Base-by-base conservation (phyloP, 2,329 filamentous ascomycete genomes). In the Xylariaceae sp. region DNA sequence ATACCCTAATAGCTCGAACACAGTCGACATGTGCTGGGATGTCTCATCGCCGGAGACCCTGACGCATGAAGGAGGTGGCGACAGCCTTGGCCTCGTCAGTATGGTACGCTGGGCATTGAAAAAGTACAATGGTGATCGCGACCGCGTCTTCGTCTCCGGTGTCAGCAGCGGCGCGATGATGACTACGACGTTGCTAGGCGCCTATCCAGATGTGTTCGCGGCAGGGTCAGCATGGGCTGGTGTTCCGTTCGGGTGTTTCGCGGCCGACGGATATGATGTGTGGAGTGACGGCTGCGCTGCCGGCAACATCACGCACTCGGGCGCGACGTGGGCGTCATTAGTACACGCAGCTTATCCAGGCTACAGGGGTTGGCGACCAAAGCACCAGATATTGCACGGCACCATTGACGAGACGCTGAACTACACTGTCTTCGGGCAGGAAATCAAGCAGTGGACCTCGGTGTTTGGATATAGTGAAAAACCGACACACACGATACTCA, bases 351-450 rank as follows among this genome's bases (percentile, higher is more conserved):
- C 72, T 49, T 76, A 77, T 50, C 73, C 75, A 0, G 69, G 65
- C 0, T 80, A 80, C 53, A 65, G 57, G 2, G 75, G 76, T 0
- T 65, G 70, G 40, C 63, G 76, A 11, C 78, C 79, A 0, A 75
- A 74, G 55, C 68, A 82, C 65, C 76, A 80, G 60, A 67, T 82
- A 33, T 76, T 76, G 59, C 79, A 82, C 56, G 79, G 79, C 8
- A 74, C 71, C 4, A 57, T 52, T 0, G 78, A 82, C 50, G 67
- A 71, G 23, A 71, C 71, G 4, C 62, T 82, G 2, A 66, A 71
- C 34, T 76, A 74, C 21, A 65, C 67, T 40, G 79, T 80, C 57
- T 78, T 76, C 50, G 60, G 68, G 5, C 77, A 82, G 62, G 72
- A 72, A 51, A 64, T 76, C 47, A 77, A 79, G 64, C 61, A 76